These are phyloP conservation scores for Kentomonas sorsogonicus DNA, from an alignment of 208 protist species.

Conservation along the genomic window DNA sequence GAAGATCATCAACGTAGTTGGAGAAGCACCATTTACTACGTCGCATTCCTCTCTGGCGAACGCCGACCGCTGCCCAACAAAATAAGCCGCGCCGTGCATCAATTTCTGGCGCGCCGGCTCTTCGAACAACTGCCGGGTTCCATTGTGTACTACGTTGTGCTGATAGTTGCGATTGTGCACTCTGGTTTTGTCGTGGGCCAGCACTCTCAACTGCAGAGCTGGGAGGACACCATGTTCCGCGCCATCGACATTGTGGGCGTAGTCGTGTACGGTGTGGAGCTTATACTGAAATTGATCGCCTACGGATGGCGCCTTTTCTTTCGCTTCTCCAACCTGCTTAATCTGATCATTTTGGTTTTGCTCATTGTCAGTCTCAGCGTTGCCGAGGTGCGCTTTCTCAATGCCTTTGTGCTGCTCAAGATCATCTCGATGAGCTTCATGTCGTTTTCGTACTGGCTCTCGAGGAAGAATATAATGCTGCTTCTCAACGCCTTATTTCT, in stretches of 20 bases:
- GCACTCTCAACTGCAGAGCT: too few relatives aligned
- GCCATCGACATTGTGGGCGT: conserved; percentile 29
- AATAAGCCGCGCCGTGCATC: background rate
- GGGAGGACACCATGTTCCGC: conserved; percentile 20
- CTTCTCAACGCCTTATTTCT: conserved; percentile 25
- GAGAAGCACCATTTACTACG: background rate
- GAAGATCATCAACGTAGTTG: background rate
- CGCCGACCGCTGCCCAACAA: background rate
- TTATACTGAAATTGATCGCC: conserved; percentile 26
- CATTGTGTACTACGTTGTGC: conserved; percentile 9
- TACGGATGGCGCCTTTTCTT: conserved; percentile 25
- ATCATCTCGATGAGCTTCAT: conserved; percentile 23
- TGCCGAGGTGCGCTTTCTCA: conserved; percentile 23
- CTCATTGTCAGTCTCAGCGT: conserved; percentile 21
- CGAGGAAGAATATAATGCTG: conserved; percentile 6
- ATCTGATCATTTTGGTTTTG: conserved; percentile 31
- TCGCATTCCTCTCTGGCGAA: background rate
- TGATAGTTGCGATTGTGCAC: conserved; percentile 18
- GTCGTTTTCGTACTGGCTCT: conserved; percentile 21
- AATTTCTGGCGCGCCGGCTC: background rate
- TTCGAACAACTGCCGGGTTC: background rate
- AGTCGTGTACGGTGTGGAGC: conserved; percentile 24
- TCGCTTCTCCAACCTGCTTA: conserved; percentile 16
- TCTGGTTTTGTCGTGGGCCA: conserved; percentile 26
- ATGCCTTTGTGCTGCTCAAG: conserved; percentile 30